Conservation (phyloP, 306 rosid species). For the Biancaea sappan region DNA sequence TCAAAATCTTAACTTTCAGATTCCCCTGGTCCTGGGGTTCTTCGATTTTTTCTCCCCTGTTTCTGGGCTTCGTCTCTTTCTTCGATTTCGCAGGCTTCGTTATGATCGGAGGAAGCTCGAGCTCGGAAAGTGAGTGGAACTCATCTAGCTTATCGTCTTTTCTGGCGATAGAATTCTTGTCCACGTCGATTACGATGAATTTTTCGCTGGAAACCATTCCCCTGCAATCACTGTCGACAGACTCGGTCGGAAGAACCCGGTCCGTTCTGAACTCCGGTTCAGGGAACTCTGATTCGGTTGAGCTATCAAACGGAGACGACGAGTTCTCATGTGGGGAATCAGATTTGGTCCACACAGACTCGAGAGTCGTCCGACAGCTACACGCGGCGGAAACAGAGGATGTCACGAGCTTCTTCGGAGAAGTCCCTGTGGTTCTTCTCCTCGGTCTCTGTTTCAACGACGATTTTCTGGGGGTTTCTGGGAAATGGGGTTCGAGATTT, state of each 20-base stretch:
- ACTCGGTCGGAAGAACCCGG: conserved; percentile 57
- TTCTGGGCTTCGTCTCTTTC: conserved; percentile 41
- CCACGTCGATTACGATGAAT: conserved; percentile 67
- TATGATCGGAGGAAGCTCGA: conserved; percentile 71
- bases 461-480: conserved; percentile 59
- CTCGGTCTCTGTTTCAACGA: conserved; percentile 53
- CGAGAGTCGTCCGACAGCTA: conserved; percentile 43
- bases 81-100: conserved; percentile 57
- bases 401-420: conserved; percentile 39
- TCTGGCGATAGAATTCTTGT: conserved; percentile 44
- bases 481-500: conserved; percentile 27
- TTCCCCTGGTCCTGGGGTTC: conserved; percentile 26
- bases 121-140: conserved; percentile 48
- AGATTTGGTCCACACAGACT: conserved; percentile 53
- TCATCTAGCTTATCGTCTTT: conserved; percentile 39
- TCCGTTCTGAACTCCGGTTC: conserved; percentile 77
- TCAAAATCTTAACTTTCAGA: conserved; percentile 44
- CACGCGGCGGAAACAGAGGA: conserved; percentile 50
- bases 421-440: conserved; percentile 37
- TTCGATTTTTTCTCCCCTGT: conserved; percentile 26
- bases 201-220: conserved; percentile 29
- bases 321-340: conserved; percentile 45
- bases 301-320: conserved; percentile 46
- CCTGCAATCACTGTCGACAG: conserved; percentile 35
- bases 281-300: conserved; percentile 43